phyloP scores from a whole-genome alignment of 805 yeast species.

The Zygoascus tannicola region DNA sequence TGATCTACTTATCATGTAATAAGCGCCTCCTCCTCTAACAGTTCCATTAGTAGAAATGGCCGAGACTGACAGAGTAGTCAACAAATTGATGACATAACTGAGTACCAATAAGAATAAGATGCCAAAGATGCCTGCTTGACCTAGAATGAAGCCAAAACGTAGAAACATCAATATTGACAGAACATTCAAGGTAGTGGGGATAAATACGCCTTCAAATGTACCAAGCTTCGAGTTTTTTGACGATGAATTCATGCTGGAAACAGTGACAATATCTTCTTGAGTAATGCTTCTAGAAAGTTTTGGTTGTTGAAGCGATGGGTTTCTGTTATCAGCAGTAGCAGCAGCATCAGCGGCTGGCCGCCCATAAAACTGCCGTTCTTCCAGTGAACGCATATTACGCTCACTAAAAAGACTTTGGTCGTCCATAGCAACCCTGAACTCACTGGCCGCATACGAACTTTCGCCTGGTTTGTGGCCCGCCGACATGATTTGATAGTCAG shows the following conservation, averaged over 20 bases:
- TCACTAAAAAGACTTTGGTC: conserved; percentile 8
- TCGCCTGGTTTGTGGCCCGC: too few species aligned
- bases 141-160: conserved; percentile 89
- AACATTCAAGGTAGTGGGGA: conserved; percentile 90
- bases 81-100: conserved; percentile 70
- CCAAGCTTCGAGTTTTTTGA: conserved; percentile 43
- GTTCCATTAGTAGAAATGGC: conserved; percentile 98
- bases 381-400: conserved; percentile 2
- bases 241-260: neutral
- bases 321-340: neutral
- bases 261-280: conserved; percentile 6
- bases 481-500: neutral
- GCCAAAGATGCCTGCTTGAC: conserved; percentile 88
- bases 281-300: conserved; percentile 11
- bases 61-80: conserved; percentile 83
- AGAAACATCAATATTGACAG: conserved; percentile 89
- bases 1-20: conserved; percentile 91
- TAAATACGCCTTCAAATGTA: conserved; percentile 81
- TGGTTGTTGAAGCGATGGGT: neutral
- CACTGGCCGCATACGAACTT: neutral
- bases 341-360: neutral
- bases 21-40: conserved; percentile 97
- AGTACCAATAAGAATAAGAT: conserved; percentile 54
- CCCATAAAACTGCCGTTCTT: conserved; percentile 12
- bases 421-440: conserved; percentile 9